These are phyloP conservation scores for Xylariaceae sp. DNA, from an alignment of 2,329 filamentous ascomycete species.

Conservation along the genomic window DNA sequence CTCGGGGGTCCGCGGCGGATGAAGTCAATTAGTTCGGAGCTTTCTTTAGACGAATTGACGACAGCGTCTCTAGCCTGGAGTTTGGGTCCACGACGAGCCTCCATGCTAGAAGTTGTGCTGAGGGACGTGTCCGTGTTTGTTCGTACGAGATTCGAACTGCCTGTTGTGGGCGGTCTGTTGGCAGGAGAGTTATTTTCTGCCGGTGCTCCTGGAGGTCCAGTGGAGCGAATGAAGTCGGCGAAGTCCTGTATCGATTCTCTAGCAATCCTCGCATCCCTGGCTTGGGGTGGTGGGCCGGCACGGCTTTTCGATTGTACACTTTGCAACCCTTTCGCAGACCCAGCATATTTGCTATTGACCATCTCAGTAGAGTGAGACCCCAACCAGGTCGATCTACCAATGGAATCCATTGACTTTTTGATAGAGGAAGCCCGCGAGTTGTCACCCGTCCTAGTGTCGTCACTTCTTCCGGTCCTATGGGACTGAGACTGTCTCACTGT, in stretches of 20 bases:
- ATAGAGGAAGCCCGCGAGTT: slow-evolving; percentile 42
- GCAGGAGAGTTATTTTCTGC: slow-evolving; percentile 26
- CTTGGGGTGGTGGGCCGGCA: slow-evolving; percentile 34
- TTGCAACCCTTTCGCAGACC: slow-evolving; percentile 31
- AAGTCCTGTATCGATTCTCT: slow-evolving; percentile 74
- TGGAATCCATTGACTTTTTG: slow-evolving; percentile 37
- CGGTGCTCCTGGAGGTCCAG: slow-evolving; percentile 55
- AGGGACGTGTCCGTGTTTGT: slow-evolving; percentile 31
- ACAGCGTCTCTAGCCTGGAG: slow-evolving; percentile 68
- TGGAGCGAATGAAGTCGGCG: slow-evolving; percentile 83
- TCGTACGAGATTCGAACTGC: slow-evolving; percentile 26
- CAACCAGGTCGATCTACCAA: slow-evolving; percentile 36
- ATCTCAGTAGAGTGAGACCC: slow-evolving; percentile 35
- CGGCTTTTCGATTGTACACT: slow-evolving; percentile 33
- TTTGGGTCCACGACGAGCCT: slow-evolving; percentile 41
- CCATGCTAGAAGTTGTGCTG: slow-evolving; percentile 35
- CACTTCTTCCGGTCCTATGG: slow-evolving; percentile 42
- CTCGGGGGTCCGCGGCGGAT: slow-evolving; percentile 79
- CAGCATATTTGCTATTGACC: slow-evolving; percentile 27
- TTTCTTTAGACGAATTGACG: slow-evolving; percentile 58
- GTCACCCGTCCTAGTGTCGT: slow-evolving; percentile 40
- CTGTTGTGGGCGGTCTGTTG: slow-evolving; percentile 26
- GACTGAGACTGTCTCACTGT: slow-evolving; percentile 35
- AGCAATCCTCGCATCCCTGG: slow-evolving; percentile 68
- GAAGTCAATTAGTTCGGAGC: slow-evolving; percentile 89